Conservation (phyloP, 2,329 filamentous ascomycete species). For the Pseudogymnoascus sp. region DNA sequence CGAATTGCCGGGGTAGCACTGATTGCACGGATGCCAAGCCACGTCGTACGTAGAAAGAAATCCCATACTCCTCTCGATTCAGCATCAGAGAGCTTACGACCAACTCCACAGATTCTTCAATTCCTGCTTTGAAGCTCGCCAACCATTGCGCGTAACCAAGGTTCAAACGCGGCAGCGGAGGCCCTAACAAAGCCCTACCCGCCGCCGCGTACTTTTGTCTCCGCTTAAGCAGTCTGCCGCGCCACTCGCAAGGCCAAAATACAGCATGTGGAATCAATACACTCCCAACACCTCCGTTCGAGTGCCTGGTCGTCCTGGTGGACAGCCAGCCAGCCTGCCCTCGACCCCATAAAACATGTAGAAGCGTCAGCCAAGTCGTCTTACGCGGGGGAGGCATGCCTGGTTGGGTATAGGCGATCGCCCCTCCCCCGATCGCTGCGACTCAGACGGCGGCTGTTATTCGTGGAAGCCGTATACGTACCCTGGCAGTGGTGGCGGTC, state of each 20-base stretch:
- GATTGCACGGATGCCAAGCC: background rate
- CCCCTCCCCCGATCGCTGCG: background rate
- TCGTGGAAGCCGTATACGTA: background rate
- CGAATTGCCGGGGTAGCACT: background rate
- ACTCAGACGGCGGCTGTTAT: background rate
- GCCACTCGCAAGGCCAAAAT: background rate
- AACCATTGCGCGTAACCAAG: slow-evolving; percentile 1
- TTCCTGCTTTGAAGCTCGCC: background rate
- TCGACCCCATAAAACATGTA: background rate
- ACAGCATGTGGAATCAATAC: background rate
- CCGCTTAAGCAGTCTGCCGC: background rate
- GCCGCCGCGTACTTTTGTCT: background rate
- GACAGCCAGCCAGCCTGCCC: background rate
- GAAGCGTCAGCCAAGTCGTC: slow-evolving; percentile 1
- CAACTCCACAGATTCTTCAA: background rate
- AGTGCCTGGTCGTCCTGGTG: background rate
- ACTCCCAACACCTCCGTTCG: background rate
- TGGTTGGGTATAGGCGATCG: background rate
- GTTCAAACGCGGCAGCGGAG: background rate
- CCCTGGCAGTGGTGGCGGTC: background rate
- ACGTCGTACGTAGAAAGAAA: background rate
- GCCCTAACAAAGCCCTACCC: slow-evolving; percentile 4
- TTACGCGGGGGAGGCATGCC: background rate
- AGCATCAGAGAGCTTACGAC: background rate
- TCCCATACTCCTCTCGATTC: slow-evolving; percentile 1